Conservation (phyloP, 140 eudicot species). For the Ambrosia hybrid region DNA sequence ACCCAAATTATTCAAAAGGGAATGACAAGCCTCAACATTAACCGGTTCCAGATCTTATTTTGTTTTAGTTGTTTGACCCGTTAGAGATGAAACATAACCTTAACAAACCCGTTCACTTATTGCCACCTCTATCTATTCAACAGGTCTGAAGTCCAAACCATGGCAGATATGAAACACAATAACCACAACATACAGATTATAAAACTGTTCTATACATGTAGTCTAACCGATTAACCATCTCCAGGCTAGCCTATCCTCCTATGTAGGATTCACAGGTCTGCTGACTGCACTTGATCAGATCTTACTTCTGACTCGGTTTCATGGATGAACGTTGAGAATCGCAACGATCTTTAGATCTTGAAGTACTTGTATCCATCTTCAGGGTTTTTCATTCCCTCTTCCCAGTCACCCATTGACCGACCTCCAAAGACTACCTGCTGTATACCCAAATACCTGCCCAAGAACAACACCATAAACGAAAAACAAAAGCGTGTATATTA, state of each 20-base stretch:
- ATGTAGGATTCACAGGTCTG: constrained; percentile 3
- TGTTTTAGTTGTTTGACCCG: neutral
- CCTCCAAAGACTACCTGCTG: constrained; percentile 92
- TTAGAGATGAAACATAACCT: neutral
- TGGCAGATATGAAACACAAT: neutral
- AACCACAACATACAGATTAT: neutral
- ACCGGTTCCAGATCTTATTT: no score
- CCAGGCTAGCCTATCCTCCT: neutral
- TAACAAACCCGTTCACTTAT: neutral
- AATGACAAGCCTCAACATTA: no score
- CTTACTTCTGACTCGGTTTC: neutral
- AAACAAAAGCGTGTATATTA: neutral
- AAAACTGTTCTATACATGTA: neutral
- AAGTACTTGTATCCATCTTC: constrained; percentile 63
- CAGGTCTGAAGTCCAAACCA: neutral
- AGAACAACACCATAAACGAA: neutral
- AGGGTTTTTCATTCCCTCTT: constrained; percentile 85
- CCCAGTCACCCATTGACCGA: constrained; percentile 82
- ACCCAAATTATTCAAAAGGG: no score
- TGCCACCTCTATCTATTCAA: neutral
- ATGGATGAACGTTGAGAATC: neutral
- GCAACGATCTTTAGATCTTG: neutral
- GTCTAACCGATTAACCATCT: neutral
- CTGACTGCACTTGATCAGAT: constrained; percentile 6
- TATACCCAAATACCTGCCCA: constrained; percentile 49